Evolutionary conservation across 768 basidiomycete genomes (phyloP).

Genomic region (Suillus bovinus): DNA sequence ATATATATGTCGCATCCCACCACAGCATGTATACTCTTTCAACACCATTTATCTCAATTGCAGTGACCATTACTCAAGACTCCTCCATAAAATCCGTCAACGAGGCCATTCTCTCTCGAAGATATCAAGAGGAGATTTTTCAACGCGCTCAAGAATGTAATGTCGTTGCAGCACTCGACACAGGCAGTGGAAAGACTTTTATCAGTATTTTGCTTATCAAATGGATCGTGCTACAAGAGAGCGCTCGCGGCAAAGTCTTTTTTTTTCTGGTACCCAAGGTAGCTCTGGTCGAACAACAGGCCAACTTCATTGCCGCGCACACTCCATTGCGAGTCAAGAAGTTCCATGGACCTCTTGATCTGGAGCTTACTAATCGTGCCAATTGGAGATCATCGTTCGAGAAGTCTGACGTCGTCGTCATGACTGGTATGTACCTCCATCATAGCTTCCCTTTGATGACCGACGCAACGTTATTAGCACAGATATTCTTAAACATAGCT

Average conservation of each 20-base stretch:
- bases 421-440: constrained; percentile 61
- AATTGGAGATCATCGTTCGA: constrained; percentile 68
- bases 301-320: constrained; percentile 60
- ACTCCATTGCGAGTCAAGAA: constrained; percentile 67
- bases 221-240: constrained; percentile 61
- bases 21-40: not conserved
- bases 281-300: constrained; percentile 82
- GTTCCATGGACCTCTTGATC: constrained; percentile 68
- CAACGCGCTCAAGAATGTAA: constrained; percentile 49
- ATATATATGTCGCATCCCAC: too few relatives aligned
- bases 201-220: constrained; percentile 69
- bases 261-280: constrained; percentile 88
- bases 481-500: constrained; percentile 78
- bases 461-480: constrained; percentile 45
- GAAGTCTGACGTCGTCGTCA: constrained; percentile 73
- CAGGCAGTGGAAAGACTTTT: constrained; percentile 62
- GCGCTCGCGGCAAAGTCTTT: constrained; percentile 55
- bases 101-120: constrained; percentile 45
- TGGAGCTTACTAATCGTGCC: constrained; percentile 64
- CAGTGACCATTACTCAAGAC: constrained; percentile 7
- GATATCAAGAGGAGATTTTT: constrained; percentile 59
- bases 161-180: constrained; percentile 59
- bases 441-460: constrained; percentile 2
- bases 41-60: not conserved
- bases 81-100: constrained; percentile 24